These are phyloP conservation scores for Vaccinium corymbosum DNA, from an alignment of 148 eudicot species.

Conservation along the genomic window DNA sequence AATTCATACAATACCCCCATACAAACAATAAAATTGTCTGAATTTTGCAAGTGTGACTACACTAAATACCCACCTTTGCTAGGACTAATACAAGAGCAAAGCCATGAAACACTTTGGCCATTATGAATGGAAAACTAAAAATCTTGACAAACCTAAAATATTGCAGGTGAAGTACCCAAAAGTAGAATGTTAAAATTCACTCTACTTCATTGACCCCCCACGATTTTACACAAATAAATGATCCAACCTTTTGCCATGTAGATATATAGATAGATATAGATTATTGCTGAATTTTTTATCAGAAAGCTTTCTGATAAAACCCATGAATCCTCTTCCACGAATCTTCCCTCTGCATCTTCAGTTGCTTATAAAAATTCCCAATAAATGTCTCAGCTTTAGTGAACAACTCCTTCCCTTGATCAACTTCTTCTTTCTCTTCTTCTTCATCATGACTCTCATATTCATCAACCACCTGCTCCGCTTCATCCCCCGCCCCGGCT, in stretches of 20 bases:
- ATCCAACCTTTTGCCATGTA: not conserved
- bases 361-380: slow-evolving; percentile 50
- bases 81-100: not conserved
- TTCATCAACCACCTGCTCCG: not conserved
- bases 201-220: not conserved
- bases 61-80: not conserved
- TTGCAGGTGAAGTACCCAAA: too few species aligned
- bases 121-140: not conserved
- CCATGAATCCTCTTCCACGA: slow-evolving; percentile 58
- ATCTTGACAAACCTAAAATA: not conserved
- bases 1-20: too few species aligned
- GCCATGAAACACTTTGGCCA: not conserved
- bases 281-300: not conserved
- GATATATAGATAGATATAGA: not conserved
- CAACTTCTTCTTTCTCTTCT: slow-evolving; percentile 18
- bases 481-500: slow-evolving; percentile 14
- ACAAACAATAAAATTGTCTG: not conserved
- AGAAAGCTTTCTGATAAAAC: slow-evolving; percentile 37
- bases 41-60: not conserved
- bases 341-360: slow-evolving; percentile 67
- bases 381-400: slow-evolving; percentile 56
- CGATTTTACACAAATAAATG: not conserved
- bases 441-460: slow-evolving; percentile 16
- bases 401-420: slow-evolving; percentile 39
- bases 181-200: not conserved